Percentiles rank a stretch among this genome's conserved stretches.
Evolutionary conservation across 495 filamentous ascomycete genomes (phyloP).

Genomic region (Tuber calosporum): DNA sequence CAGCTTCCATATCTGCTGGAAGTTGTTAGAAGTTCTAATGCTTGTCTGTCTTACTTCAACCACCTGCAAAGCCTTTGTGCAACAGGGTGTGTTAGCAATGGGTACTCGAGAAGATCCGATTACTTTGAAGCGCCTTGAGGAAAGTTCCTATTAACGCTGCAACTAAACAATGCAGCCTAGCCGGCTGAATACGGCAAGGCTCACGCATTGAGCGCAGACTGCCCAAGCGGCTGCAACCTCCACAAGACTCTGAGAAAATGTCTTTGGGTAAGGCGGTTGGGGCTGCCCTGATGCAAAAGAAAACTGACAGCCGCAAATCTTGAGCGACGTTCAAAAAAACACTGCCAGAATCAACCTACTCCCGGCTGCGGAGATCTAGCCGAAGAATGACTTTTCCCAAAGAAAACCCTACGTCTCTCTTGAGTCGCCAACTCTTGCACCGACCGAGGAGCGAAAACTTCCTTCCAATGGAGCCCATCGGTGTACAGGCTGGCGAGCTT

Average conservation of each 20-base stretch:
- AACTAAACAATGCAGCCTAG: not conserved
- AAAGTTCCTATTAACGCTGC: not conserved
- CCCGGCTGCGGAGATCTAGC: slow-evolving; percentile 16
- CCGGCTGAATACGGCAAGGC: not conserved
- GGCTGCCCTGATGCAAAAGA: not conserved
- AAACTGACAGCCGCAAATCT: slow-evolving; percentile 2
- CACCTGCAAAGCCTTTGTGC: not conserved
- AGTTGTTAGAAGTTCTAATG: not conserved
- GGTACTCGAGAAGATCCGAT: not conserved
- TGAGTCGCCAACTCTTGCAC: not conserved
- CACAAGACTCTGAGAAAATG: slow-evolving; percentile 15
- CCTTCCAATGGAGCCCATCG: no score
- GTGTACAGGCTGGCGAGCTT: no score
- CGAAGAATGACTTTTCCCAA: slow-evolving; percentile 13
- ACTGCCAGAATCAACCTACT: slow-evolving; percentile 26
- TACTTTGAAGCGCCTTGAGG: not conserved
- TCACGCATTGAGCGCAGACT: slow-evolving; percentile 41
- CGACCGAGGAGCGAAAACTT: no score
- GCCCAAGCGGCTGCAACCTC: slow-evolving; percentile 20
- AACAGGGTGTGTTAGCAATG: not conserved
- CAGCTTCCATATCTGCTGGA: not conserved
- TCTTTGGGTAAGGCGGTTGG: not conserved
- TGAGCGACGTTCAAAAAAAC: slow-evolving; percentile 17
- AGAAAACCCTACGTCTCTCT: not conserved
- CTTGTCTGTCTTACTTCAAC: not conserved